Conservation (phyloP, 2,329 filamentous ascomycete species). For the Ceratocystis lukuohia region DNA sequence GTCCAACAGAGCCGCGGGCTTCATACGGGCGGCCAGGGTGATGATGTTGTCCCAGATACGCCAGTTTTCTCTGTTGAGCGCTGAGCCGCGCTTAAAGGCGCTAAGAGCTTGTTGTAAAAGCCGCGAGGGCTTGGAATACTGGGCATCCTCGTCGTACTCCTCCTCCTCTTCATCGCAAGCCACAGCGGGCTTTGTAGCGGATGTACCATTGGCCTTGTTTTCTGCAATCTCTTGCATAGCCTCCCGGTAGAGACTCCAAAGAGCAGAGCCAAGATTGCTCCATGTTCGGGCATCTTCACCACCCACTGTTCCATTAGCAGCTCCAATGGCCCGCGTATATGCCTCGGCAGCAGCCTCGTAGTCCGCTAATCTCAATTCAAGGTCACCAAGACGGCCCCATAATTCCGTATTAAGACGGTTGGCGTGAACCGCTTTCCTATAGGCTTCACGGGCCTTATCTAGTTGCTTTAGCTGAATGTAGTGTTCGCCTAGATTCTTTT, state of each 20-base stretch:
- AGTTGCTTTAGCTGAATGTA: conserved; percentile 56
- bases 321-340: conserved; percentile 67
- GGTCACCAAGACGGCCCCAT: conserved; percentile 86
- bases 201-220: conserved; percentile 23
- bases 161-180: conserved; percentile 19
- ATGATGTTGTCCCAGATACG: conserved; percentile 96
- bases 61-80: conserved; percentile 72
- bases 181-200: not conserved
- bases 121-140: conserved; percentile 39
- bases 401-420: conserved; percentile 71
- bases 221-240: conserved; percentile 29
- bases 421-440: conserved; percentile 59
- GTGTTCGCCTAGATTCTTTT: conserved; percentile 71
- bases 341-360: conserved; percentile 72
- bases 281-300: conserved; percentile 84
- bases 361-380: conserved; percentile 61
- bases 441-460: conserved; percentile 59
- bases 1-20: conserved; percentile 61
- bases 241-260: conserved; percentile 55
- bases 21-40: conserved; percentile 66
- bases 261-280: conserved; percentile 81
- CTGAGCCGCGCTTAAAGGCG: conserved; percentile 77
- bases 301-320: conserved; percentile 47
- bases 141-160: conserved; percentile 22
- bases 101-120: conserved; percentile 62